Percentiles rank a stretch among this genome's conserved stretches.
Evolutionary conservation across 2,329 filamentous ascomycete genomes (phyloP).

Genomic region (Chaetomium globosum): DNA sequence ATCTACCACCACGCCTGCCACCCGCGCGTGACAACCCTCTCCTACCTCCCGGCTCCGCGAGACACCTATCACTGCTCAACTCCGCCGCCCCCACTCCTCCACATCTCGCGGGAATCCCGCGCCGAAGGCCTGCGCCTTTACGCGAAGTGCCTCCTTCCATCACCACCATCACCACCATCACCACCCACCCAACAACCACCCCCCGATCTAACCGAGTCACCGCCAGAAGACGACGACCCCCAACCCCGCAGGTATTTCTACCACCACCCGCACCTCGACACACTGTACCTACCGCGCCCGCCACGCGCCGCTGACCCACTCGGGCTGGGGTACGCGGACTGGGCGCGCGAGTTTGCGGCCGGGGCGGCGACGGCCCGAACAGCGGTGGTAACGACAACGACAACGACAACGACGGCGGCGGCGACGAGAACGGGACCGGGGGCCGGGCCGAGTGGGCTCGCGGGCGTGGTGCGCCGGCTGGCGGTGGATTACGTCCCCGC

Average conservation of each 20-base stretch:
- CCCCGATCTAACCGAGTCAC: constrained; percentile 24
- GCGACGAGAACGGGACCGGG: too few relatives aligned
- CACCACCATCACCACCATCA: constrained; percentile 39
- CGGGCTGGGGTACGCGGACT: constrained; percentile 48
- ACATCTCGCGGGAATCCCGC: constrained; percentile 49
- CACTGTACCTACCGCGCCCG: constrained; percentile 43
- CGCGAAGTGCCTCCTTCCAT: constrained; percentile 42
- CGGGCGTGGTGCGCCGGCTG: constrained; percentile 44
- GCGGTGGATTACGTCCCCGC: constrained; percentile 52
- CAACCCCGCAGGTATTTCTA: constrained; percentile 38
- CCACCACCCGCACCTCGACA: constrained; percentile 45
- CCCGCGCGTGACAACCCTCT: constrained; percentile 46
- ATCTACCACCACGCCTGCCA: constrained; percentile 47
- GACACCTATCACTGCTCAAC: constrained; percentile 35
- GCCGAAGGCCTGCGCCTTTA: constrained; percentile 47
- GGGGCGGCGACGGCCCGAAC: constrained; percentile 39
- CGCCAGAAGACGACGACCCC: background rate
- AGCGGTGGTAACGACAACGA: too few relatives aligned
- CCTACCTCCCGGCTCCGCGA: constrained; percentile 43
- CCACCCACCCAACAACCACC: too few relatives aligned
- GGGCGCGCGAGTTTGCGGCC: constrained; percentile 47
- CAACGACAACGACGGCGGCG: too few relatives aligned
- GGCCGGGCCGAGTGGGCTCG: constrained; percentile 25
- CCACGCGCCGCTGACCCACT: constrained; percentile 31
- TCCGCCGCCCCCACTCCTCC: constrained; percentile 46